Conservation (phyloP, 441 rosid genomes). For the Dalechampia spathulata region DNA sequence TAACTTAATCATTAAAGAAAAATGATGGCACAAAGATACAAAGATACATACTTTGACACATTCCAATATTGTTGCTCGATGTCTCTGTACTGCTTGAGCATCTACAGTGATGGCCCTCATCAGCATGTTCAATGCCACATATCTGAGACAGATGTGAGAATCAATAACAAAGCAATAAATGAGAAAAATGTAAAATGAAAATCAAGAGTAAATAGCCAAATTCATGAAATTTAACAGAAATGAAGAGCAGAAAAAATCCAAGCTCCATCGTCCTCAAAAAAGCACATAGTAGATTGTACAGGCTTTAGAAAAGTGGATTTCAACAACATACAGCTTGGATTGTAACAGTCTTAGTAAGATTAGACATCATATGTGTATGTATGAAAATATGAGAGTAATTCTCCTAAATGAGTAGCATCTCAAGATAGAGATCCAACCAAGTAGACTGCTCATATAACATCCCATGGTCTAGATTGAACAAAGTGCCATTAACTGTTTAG, state of each 20-base stretch:
- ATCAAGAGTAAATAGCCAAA: not conserved
- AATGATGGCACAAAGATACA: not conserved
- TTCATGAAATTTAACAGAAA: not conserved
- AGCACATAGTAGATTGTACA: not conserved
- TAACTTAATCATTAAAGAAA: not conserved
- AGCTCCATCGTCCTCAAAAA: not conserved
- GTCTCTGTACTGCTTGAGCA: conserved; percentile 98
- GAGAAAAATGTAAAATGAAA: not conserved
- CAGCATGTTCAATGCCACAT: conserved; percentile 97
- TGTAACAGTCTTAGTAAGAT: too few relatives aligned
- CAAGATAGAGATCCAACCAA: too few relatives aligned
- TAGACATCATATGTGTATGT: not conserved
- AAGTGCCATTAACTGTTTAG: too few relatives aligned
- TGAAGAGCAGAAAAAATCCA: not conserved
- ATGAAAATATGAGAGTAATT: too few relatives aligned
- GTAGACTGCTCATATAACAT: too few relatives aligned
- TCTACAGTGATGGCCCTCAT: conserved; percentile 93
- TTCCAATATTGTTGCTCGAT: conserved; percentile 91
- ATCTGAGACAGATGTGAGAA: conserved; percentile 38
- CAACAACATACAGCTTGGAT: not conserved
- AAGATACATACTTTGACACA: conserved; percentile 84
- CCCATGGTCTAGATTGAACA: too few relatives aligned
- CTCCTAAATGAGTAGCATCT: too few relatives aligned
- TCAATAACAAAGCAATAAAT: not conserved
- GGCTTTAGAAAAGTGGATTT: not conserved